These are phyloP conservation scores for Pelagophyceae sp. DNA, from an alignment of 352 stramenopile species.

Conservation along the genomic window DNA sequence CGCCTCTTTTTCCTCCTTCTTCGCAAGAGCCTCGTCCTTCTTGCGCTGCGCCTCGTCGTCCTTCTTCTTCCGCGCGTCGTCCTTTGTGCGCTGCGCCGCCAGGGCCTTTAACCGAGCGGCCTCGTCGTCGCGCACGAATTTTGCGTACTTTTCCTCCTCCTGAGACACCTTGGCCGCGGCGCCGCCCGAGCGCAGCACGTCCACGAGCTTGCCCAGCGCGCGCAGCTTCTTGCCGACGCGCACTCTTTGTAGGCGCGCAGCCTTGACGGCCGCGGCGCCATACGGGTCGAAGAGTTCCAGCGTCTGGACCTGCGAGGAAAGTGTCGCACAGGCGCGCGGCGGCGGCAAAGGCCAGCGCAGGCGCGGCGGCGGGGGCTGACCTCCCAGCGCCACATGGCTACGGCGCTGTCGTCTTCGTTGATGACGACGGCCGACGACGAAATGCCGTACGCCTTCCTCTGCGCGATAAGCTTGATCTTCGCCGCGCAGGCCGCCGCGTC, in stretches of 20 bases:
- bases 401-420: not conserved
- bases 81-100: not conserved
- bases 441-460: not conserved
- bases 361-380: too few species aligned
- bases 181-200: not conserved
- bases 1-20: not conserved
- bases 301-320: too few species aligned
- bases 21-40: not conserved
- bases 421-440: not conserved
- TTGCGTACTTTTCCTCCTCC: conserved; percentile 7
- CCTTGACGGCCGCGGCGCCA: not conserved
- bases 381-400: not conserved
- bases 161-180: not conserved
- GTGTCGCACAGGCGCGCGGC: too few species aligned
- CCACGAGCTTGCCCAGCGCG: not conserved
- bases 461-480: not conserved
- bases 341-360: too few species aligned
- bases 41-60: not conserved
- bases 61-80: not conserved
- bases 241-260: not conserved
- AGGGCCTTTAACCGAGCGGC: not conserved
- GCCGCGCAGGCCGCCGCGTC: not conserved
- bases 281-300: not conserved
- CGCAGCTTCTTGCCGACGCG: not conserved
- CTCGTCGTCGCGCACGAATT: not conserved